Base-by-base conservation (phyloP, 805 yeast genomes). In the Wickerhamiella shivajii region DNA sequence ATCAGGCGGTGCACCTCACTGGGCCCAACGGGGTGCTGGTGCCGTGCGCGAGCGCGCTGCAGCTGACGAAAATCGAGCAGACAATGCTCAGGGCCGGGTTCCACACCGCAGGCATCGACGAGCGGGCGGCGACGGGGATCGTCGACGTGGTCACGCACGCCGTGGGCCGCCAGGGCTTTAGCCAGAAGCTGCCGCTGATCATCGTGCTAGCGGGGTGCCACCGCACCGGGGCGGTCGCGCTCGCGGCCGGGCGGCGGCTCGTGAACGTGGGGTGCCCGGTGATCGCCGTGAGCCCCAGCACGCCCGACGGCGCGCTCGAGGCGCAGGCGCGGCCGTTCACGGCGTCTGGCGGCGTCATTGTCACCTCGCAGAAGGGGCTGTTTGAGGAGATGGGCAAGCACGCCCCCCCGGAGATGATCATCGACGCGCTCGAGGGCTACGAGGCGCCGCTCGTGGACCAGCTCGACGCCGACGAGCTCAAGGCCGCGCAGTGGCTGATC, bases 371-470 rank as follows among this genome's bases (percentile, higher is more conserved):
- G 17, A 29, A 27, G 11, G 39, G 29, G 17, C 26, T 38, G 10
- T 28, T 34, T 12, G 33, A 33, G 2, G 38, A 55, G 41, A 49
- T 39, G 29, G 66, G 49, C 27, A 56, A 73, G 24, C 78, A 75
- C 28, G 67, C 80, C 2, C 90, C 93, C 0, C 71, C 79, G 11
- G 93, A 83, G 49, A 60, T 84, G 39, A 67, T 83, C 7, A 49
- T 84, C 13, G 96, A 84, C 52, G 90, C 84, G 1, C 60, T 84
- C 44, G 93, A 79, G 50, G 95, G 94, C 1, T 76, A 70, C 43
- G 90, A 80, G 44, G 67, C 71, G 16, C 77, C 69, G 35, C 54
- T 79, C 33, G 65, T 66, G 20, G 90, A 78, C 50, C 52, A 75
- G 24, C 60, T 56, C 32, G 53, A 53, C 29, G 52, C 47, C 27